Evolutionary conservation across 805 yeast species (phyloP), one percentile per base, ranked within the genome.

Genomic region (Yarrowia keelungensis): DNA sequence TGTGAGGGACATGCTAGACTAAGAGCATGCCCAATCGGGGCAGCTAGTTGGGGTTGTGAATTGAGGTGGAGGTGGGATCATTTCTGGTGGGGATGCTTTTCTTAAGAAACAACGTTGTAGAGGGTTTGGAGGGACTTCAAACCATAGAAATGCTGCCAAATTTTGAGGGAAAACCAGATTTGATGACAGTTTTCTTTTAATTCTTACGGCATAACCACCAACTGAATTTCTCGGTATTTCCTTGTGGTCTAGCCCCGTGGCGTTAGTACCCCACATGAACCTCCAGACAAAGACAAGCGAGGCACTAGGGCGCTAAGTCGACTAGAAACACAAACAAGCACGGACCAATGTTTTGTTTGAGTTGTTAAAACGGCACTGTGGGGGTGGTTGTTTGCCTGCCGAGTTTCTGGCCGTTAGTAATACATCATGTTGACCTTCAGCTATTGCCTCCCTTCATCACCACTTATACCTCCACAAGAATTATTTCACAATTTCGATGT

Each of bases 181-280:
- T 5, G 32, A 26, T 3, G 32, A 26, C 32, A 5, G 7, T 26
- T 26, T 1, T 26, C 7, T 26, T 3, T 5, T 5, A 5, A 26
- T 26, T 5, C 32, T 5, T 26, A 3, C 32, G 4, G 32, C 7
- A 5, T 26, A 26, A 26, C 32, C 32, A 15, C 36, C 4, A 12
- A 36, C 26, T 8, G 43, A 53, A 7, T 53, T 36, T 53, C 58
- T 14, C 58, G 58, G 58, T 35, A n/a, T 26, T 26, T 26, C 32
- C 58, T 38, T 8, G n/a, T 8, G 43, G 58, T 36, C 58, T 53
- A 53, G 58, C 41, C 58, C 54, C 58, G 43, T 19, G 58, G 58
- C 26, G 43, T 53, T 53, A 53, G 58, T 53, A 53, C 58, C 58
- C 58, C 58, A 19, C 58, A 53, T 38, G 14, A 53, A n/a, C 43